These are phyloP conservation scores for Citrus medica DNA, from an alignment of 345 rosid genomes.

Conservation along the genomic window DNA sequence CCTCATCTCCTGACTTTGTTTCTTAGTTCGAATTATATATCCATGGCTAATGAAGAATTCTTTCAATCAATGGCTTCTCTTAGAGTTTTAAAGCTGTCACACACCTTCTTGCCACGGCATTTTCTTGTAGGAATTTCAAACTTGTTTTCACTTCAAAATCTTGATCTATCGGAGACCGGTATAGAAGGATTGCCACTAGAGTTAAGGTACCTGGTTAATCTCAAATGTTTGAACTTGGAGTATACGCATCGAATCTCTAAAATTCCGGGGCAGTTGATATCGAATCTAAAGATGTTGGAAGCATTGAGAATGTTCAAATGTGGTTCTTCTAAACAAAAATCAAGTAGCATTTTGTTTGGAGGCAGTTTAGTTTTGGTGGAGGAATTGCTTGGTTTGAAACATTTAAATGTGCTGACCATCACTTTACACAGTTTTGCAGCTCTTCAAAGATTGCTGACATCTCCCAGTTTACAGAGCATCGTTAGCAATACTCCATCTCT, in stretches of 20 bases:
- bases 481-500: neutral
- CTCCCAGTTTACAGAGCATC: neutral
- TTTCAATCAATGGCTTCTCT: slow-evolving; percentile 20
- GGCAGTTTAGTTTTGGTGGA: neutral
- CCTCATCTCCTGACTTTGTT: slow-evolving; percentile 26
- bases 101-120: slow-evolving; percentile 17
- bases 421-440: neutral
- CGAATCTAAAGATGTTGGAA: neutral
- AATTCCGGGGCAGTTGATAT: slow-evolving; percentile 9
- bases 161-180: slow-evolving; percentile 13
- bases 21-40: neutral
- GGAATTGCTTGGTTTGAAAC: slow-evolving; percentile 9
- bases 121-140: slow-evolving; percentile 3
- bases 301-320: neutral
- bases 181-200: slow-evolving; percentile 22
- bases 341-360: too few species aligned
- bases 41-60: neutral
- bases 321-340: neutral
- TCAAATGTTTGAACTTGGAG: slow-evolving; percentile 23
- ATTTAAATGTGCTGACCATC: neutral
- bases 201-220: slow-evolving; percentile 20
- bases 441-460: neutral
- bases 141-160: slow-evolving; percentile 14
- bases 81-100: slow-evolving; percentile 30
- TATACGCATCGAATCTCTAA: neutral